These are phyloP conservation scores for Tetrapyrgos nigripes DNA, from an alignment of 1,284 basidiomycete genomes.

Conservation along the genomic window DNA sequence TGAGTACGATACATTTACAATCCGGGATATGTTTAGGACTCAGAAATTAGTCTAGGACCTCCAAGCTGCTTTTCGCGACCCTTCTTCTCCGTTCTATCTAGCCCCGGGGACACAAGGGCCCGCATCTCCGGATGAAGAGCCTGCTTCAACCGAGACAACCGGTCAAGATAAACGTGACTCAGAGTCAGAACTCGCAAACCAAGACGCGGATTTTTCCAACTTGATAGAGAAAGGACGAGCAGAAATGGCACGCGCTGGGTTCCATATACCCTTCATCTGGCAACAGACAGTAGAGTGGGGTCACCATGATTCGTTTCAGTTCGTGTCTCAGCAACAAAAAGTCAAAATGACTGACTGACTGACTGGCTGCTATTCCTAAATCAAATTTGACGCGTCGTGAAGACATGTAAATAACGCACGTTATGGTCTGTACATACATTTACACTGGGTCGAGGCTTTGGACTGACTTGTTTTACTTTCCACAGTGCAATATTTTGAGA, in stretches of 20 bases:
- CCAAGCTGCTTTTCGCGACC: conserved; percentile 67
- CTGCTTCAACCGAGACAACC: no score
- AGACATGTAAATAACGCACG: conserved; percentile 82
- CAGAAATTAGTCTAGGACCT: conserved; percentile 57
- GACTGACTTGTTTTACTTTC: neutral
- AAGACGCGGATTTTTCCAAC: neutral
- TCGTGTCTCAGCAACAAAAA: conserved; percentile 27
- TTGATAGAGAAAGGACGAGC: conserved; percentile 45
- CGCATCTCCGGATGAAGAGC: conserved; percentile 54
- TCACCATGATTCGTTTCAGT: conserved; percentile 79
- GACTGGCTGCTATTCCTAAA: neutral
- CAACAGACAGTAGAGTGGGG: conserved; percentile 78
- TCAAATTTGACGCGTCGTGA: no score
- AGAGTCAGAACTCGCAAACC: conserved; percentile 3
- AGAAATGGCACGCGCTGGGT: conserved; percentile 55
- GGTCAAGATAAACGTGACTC: no score
- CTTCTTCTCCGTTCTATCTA: conserved; percentile 68
- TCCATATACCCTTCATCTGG: conserved; percentile 69
- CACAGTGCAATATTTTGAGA: conserved; percentile 71
- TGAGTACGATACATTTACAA: neutral
- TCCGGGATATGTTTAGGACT: no score
- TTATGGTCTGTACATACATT: conserved; percentile 60
- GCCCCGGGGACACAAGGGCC: conserved; percentile 66
- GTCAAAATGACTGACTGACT: neutral
- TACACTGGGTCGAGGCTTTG: neutral